Base-by-base conservation (phyloP, 2,329 filamentous ascomycete species). In the Xylaria arbuscula region DNA sequence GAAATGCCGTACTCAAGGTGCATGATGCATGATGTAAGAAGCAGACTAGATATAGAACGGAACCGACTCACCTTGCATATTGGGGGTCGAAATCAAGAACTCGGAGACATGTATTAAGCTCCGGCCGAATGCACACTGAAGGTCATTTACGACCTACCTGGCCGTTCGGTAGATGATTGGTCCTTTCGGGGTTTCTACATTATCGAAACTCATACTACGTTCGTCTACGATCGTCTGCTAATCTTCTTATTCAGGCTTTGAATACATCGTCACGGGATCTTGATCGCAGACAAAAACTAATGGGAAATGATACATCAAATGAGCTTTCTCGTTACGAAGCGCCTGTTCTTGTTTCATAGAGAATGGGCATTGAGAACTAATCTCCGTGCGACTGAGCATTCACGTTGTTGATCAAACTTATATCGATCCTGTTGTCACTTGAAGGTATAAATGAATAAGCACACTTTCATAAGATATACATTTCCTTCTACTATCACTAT, bases 11-110 rank as follows among this genome's bases (percentile, higher is more conserved):
- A 6, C 9, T 8, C 32, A 19, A 19, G 17, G 28, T 54, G 24
- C 45, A 51, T 51, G 22, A 28, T 32, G 48, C 48, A 53, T 53
- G 48, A 34, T 53, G 28, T 51, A 34, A 34, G 50, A 17, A 19
- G 28, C 15, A 53, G 50, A 19, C 50, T 3, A 32, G 22, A 8
- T n/a, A 53, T 11, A 53, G 19, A 53, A 22, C 36, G 9, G 36
- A 10, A 28, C 19, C 28, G 40, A 50, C 11, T 53, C 15, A 19
- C 19, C 51, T 58, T 36, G n/a, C 32, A 34, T 59, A 10, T 28
- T 48, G 22, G 34, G 19, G 11, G 28, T 60, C 42, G 45, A 34
- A 19, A 48, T 22, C 45, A 11, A n/a, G 22, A 7, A 60, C 55
- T 32, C 24, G 7, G 8, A 47, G 6, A 22, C 9, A 0, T 19